Evolutionary conservation across 768 basidiomycete genomes (phyloP), one percentile per base, ranked within the genome.

Genomic region (Trametopsis cervina): DNA sequence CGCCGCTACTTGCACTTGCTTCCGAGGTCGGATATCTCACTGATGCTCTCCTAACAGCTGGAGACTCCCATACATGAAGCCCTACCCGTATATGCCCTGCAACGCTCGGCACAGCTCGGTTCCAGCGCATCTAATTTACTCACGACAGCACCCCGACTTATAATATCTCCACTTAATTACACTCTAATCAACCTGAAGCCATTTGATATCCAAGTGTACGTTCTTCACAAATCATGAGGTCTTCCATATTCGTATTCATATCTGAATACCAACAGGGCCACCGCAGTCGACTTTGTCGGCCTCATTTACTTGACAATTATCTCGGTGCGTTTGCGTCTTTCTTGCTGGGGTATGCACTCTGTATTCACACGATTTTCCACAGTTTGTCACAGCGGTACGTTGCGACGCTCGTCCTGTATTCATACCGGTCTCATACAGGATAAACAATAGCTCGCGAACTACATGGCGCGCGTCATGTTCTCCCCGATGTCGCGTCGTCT

Each of bases 141-240:
- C 21, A 51, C 58, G 25, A 66, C 46, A 1, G 77, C 80, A 1
- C 81, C 83, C 0, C 64, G 69, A 45, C 70, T 76, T 3, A 59
- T 84, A 24, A 60, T 70, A 2, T 48, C 67, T 9, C 80, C 83
- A 1, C 57, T 81, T 4, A 65, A 58, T 26, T 83, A 74, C 53
- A 70, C 61, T 0, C 40, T 78, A 7, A 39, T 66, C 44, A 82
- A 84, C 50, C 50, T 79, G 1, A 62, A 69, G 15, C 80, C 83
- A 0, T 85, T 83, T 48, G 71, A 83, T 52, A 59, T 73, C 11
- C 75, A 80, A 20, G 73, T 77, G 78, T 82, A 64, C 13, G 76
- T 44, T 15, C n/a, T 38, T 2, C 29, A 7, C 7, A 7, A 33
- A 7, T 15, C 9, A 7, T 33, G 29, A 33, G 7, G 15, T 33